Percentiles rank a stretch among this genome's conserved stretches.
phyloP scores from a whole-genome alignment of 768 basidiomycete species.

The Lactifluus subvellereus region DNA sequence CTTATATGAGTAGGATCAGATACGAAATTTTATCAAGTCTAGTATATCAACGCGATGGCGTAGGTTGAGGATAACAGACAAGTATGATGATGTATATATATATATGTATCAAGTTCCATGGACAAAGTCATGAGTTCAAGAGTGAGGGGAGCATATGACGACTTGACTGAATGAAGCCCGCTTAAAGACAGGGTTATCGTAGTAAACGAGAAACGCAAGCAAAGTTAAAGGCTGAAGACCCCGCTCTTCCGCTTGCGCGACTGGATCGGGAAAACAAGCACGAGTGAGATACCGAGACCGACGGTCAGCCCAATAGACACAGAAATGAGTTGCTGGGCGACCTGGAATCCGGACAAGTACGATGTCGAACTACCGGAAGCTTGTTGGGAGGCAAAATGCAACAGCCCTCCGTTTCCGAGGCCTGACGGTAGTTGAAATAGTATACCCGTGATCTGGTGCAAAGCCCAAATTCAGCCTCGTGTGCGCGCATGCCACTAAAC shows the following conservation, averaged over 20 bases:
- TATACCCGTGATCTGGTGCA: constrained; percentile 58
- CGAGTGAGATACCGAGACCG: constrained; percentile 66
- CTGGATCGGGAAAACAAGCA: constrained; percentile 58
- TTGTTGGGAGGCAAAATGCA: constrained; percentile 58
- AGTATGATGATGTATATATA: no score
- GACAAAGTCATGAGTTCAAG: no score
- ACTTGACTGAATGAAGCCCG: no score
- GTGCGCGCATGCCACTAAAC: neutral
- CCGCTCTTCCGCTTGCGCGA: constrained; percentile 53
- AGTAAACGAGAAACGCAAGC: neutral
- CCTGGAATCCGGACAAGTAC: constrained; percentile 66
- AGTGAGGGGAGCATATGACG: no score
- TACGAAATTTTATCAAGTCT: no score
- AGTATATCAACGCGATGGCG: no score
- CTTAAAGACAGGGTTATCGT: no score
- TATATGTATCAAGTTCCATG: no score
- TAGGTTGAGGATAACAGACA: no score
- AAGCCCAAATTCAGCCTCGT: neutral
- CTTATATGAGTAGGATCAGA: neutral
- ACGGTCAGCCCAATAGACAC: constrained; percentile 79
- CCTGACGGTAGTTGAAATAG: constrained; percentile 84
- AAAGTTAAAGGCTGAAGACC: constrained; percentile 51
- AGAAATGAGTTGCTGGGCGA: constrained; percentile 68
- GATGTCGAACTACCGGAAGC: constrained; percentile 45
- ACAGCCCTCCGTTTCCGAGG: constrained; percentile 70